These are phyloP conservation scores for Puccinia polysora DNA, from an alignment of 1,284 basidiomycete genomes.

Conservation along the genomic window DNA sequence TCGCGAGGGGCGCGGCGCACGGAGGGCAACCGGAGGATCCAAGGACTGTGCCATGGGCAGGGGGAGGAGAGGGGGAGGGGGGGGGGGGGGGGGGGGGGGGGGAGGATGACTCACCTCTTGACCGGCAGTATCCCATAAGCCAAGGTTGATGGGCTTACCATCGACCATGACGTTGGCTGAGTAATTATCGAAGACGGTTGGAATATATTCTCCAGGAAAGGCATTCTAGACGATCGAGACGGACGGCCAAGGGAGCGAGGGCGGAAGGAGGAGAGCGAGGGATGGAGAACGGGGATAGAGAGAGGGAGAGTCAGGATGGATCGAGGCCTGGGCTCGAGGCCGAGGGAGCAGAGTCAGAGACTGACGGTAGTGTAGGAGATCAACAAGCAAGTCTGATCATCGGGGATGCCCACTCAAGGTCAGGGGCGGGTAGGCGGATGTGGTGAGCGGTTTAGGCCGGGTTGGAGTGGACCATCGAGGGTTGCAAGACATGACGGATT, in stretches of 20 bases:
- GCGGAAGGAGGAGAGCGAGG: conserved; percentile 54
- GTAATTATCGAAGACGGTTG: conserved; percentile 92
- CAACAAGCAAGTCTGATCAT: conserved; percentile 53
- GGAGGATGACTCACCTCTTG: conserved; percentile 67
- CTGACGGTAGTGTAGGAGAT: conserved; percentile 52
- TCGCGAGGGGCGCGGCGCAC: background rate
- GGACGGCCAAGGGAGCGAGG: background rate
- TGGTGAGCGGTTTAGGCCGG: background rate
- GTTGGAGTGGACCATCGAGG: conserved; percentile 52
- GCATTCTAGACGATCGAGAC: conserved; percentile 18
- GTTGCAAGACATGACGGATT: background rate
- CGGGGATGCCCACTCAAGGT: conserved; percentile 4
- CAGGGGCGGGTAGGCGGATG: conserved; percentile 35
- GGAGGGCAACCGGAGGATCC: too few relatives aligned
- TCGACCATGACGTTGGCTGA: conserved; percentile 90
- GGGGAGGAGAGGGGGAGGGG: background rate
- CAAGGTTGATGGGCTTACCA: conserved; percentile 94
- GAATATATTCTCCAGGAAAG: conserved; percentile 78
- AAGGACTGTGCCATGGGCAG: background rate
- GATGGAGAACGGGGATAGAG: too few relatives aligned
- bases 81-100: background rate
- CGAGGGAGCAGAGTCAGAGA: conserved; percentile 28
- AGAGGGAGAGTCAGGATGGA: conserved; percentile 48
- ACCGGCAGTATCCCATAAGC: conserved; percentile 98
- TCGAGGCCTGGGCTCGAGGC: conserved; percentile 46